These are phyloP conservation scores for Trametopsis cervina DNA, from an alignment of 768 basidiomycete genomes.

Conservation along the genomic window DNA sequence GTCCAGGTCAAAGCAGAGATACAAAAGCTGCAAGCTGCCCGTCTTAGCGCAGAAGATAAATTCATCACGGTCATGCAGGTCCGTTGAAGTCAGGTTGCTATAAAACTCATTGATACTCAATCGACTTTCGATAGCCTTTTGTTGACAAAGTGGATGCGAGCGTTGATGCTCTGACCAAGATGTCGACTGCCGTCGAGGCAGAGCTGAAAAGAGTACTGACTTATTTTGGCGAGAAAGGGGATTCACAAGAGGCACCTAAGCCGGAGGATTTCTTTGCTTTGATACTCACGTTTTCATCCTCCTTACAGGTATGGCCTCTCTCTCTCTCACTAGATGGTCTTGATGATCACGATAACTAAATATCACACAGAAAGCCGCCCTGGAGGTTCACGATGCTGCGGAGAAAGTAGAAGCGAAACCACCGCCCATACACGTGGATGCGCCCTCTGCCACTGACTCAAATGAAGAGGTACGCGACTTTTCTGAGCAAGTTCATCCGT, in stretches of 20 bases:
- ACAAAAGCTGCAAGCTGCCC: conserved; percentile 28
- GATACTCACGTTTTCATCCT: conserved; percentile 67
- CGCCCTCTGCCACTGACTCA: conserved; percentile 10
- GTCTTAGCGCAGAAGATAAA: conserved; percentile 40
- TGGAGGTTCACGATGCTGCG: conserved; percentile 55
- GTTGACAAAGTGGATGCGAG: conserved; percentile 39
- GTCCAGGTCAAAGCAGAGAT: conserved; percentile 54
- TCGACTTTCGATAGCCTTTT: conserved; percentile 20
- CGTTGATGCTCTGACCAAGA: conserved; percentile 59
- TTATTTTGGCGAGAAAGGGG: conserved; percentile 77
- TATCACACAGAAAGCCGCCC: conserved; percentile 53
- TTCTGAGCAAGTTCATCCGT: not conserved
- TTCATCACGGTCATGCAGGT: conserved; percentile 73
- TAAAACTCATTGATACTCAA: not conserved
- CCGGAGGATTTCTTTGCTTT: conserved; percentile 80
- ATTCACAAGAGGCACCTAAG: conserved; percentile 55
- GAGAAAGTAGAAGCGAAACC: conserved; percentile 22
- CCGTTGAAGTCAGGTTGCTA: conserved; percentile 1
- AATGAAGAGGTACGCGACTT: conserved; percentile 14
- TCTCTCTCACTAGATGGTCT: not conserved
- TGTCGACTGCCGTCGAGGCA: conserved; percentile 47
- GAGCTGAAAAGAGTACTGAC: conserved; percentile 54
- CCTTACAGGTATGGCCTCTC: conserved; percentile 47
- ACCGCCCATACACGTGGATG: conserved; percentile 14
- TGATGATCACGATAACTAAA: conserved; percentile 1